Conservation (phyloP, 2,329 filamentous ascomycete species). For the Dothiorella sarmentorum region DNA sequence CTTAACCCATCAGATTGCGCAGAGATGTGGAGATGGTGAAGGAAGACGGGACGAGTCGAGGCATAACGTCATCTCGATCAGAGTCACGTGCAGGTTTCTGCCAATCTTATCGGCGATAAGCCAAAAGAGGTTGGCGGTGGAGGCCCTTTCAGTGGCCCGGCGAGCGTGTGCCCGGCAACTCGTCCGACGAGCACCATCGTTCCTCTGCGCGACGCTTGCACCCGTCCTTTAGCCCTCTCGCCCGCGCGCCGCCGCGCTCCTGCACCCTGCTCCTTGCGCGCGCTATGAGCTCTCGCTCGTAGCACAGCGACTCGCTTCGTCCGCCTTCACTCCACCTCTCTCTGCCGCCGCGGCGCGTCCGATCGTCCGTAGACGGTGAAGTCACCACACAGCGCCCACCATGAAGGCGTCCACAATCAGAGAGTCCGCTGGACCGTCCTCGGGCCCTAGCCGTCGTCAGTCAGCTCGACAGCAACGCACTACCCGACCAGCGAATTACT, state of each 20-base stretch:
- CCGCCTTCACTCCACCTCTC: neutral
- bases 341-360: conserved; percentile 3
- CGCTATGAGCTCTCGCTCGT: conserved; percentile 10
- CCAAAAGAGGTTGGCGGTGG: neutral
- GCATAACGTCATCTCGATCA: neutral
- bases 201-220: conserved; percentile 13
- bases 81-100: neutral
- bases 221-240: neutral
- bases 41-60: neutral
- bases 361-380: conserved; percentile 11
- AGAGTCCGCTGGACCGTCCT: conserved; percentile 1
- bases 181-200: conserved; percentile 7
- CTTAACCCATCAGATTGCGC: no score
- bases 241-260: neutral
- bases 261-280: neutral
- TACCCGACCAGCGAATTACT: conserved; percentile 49
- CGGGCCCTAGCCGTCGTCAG: conserved; percentile 28
- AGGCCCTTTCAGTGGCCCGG: conserved; percentile 5
- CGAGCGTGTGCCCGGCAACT: conserved; percentile 11
- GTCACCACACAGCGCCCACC: conserved; percentile 13
- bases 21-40: neutral
- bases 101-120: conserved; percentile 5
- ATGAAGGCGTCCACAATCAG: conserved; percentile 19
- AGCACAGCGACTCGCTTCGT: neutral
- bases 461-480: conserved; percentile 47